These are phyloP conservation scores for Stentor coeruleus DNA, from an alignment of 73 alveolate species.

Conservation along the genomic window DNA sequence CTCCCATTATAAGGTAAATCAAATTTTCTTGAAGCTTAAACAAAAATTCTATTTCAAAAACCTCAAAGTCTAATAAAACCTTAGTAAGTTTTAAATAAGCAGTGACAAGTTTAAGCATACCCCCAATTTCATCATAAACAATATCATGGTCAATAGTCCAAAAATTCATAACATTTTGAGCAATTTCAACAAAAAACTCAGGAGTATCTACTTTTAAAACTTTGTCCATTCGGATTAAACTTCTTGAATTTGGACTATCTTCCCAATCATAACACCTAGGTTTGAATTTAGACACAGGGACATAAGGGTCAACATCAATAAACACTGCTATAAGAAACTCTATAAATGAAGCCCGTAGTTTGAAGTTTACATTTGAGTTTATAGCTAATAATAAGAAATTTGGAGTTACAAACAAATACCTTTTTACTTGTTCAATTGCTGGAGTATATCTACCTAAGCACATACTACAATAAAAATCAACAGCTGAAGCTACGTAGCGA, in stretches of 20 bases:
- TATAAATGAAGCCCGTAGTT: background rate
- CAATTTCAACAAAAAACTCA: background rate
- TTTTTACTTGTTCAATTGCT: background rate
- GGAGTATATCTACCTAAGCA: conserved; percentile 16
- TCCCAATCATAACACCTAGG: background rate
- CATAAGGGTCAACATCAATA: conserved; percentile 22
- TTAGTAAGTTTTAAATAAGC: background rate
- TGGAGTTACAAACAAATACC: background rate
- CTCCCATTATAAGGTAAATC: background rate
- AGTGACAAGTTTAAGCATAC: background rate
- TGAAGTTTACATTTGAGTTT: background rate
- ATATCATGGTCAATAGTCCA: background rate
- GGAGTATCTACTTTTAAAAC: background rate
- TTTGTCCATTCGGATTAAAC: background rate
- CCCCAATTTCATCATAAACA: background rate
- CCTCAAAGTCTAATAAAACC: background rate
- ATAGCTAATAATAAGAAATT: background rate
- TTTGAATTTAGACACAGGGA: background rate
- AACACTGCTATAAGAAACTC: background rate
- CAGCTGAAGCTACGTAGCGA: background rate
- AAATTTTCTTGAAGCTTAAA: background rate
- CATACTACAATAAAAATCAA: background rate
- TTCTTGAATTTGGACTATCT: background rate
- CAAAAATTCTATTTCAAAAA: background rate
- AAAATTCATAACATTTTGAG: background rate